Evolutionary conservation across 1,139 yeast species (phyloP).

Genomic region (Candida sojae): DNA sequence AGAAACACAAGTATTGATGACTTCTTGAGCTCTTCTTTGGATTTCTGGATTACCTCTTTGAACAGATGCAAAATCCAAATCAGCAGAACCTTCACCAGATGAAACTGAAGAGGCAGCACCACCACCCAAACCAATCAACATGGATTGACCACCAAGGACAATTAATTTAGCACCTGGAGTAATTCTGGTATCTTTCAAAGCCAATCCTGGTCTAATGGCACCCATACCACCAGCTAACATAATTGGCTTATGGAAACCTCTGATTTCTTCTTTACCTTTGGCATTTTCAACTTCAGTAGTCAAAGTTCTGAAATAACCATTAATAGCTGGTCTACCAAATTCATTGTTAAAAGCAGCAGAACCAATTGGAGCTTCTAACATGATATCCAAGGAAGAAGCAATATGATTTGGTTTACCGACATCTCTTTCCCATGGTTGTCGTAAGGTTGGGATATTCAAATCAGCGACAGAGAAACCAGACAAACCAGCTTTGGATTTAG

Average conservation of each 20-base stretch:
- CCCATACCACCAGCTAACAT: constrained; percentile 99
- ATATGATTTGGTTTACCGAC: constrained; percentile 92
- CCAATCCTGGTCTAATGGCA: constrained; percentile 89
- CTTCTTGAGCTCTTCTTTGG: constrained; percentile 99
- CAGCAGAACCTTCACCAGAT: constrained; percentile 96
- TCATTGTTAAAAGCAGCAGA: constrained; percentile 98
- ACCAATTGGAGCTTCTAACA: constrained; percentile 97
- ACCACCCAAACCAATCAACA: constrained; percentile 99
- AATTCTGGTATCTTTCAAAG: constrained; percentile 82
- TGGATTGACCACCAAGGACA: constrained; percentile 97
- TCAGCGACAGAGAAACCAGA: constrained; percentile 94
- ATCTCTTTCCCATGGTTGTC: constrained; percentile 91
- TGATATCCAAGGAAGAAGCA: constrained; percentile 89
- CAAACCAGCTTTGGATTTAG: constrained; percentile 94
- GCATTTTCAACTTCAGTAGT: constrained; percentile 72
- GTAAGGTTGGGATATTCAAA: constrained; percentile 77
- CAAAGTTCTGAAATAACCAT: constrained; percentile 94
- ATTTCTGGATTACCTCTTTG: constrained; percentile 99
- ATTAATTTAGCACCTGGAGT: constrained; percentile 92
- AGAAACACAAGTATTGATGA: constrained; percentile 89
- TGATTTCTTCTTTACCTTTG: constrained; percentile 67
- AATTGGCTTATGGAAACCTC: constrained; percentile 98
- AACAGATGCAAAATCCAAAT: constrained; percentile 95
- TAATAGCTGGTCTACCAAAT: constrained; percentile 97
- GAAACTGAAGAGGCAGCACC: constrained; percentile 98